Evolutionary conservation across 805 yeast species (phyloP), one percentile per base, ranked within the genome.

Genomic region (Hagleromyces aurorensis): DNA sequence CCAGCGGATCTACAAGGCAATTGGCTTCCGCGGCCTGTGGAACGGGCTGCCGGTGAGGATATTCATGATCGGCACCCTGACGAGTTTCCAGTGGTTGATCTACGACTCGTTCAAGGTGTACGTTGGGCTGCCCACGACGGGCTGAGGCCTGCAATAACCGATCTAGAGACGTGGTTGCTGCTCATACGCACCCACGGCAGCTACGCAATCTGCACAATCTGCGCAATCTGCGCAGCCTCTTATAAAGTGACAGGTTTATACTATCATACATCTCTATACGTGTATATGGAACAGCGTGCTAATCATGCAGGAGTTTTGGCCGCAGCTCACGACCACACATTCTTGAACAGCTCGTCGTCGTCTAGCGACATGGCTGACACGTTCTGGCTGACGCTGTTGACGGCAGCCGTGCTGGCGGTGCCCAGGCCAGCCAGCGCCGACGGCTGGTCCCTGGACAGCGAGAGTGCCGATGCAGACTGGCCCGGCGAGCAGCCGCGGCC

Each of bases 41-140:
- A 83, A 83, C 53, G 97, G 98, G 24, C 72, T 89, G 38, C 81
- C 86, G 11, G 91, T 86, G 36, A 81, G 97, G 72, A 87, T 89
- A 47, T 72, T 86, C 38, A 89, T 91, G 98, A 75, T 91, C 57
- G 97, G 97, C 67, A 89, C 97, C 6, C 70, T 89, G 58, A 91
- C 97, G 16, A 96, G 96, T 40, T 73, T 81, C 70, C 98, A 89
- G 67, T 89, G 97, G 97, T 71, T 89, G 54, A 72, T 91, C 39
- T 89, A 89, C 64, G 98, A 91, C 60, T 81, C 95, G 6, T 89
- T 89, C 70, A 89, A 89, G 65, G 93, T 86, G n/a, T 73, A 74
- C 46, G 75, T 85, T 36, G 98, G 98, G 5, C 71, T 89, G 46
- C 97, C 97, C 51, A 87, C 97, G 21, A 81, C 95, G 16, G 97